Base-by-base conservation (phyloP, 352 stramenopile genomes). In the Phytophthora chlamydospora region DNA sequence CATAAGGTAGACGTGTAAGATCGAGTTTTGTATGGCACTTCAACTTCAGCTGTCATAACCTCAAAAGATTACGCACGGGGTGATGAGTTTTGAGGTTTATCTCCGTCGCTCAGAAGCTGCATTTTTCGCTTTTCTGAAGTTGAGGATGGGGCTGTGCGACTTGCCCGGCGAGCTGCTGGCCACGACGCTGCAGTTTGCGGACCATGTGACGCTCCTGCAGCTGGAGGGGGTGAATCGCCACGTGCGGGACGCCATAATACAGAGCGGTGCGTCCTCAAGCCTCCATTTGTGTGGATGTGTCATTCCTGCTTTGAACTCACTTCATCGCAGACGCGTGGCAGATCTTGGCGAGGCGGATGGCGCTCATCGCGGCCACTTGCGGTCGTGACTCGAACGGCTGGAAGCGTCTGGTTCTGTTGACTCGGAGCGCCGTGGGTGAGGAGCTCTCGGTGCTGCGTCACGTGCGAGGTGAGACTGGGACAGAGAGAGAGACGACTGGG, bases 151-250 rank as follows among this genome's bases (percentile, higher is more conserved):
- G 42, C 47, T 80, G 33, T 55, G 49, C 42, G 66, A 82, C 14
- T 54, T 86, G 61, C 77, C 75, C 38, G 56, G 60, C 9, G 75
- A 83, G 21, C 53, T 86, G 49, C 55, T 86, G 21, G 66, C 56
- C 31, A 58, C 70, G 14, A 68, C 40, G 58, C 68, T 86, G 43
- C 71, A 70, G 43, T 86, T 84, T 49, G 58, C 47, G 0, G 75
- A 84, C 51, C 48, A 76, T 35, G 35, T 13, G 41, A 48, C 53
- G 61, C 58, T 86, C 41, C 55, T 79, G 62, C 56, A 34, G 3
- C 58, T 85, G 14, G 76, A 83, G 50, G 46, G 39, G 14, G 50
- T 63, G 14, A 68, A 47, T 17, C 29, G 33, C 24, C 42, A 13
- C 14, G 9, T 70, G 43, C 58, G 42, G 19, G 57, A 62, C 21